Percentiles rank a stretch among this genome's conserved stretches.
Conservation (phyloP, 257 asterid genomes). For the Petrea volubilis region DNA sequence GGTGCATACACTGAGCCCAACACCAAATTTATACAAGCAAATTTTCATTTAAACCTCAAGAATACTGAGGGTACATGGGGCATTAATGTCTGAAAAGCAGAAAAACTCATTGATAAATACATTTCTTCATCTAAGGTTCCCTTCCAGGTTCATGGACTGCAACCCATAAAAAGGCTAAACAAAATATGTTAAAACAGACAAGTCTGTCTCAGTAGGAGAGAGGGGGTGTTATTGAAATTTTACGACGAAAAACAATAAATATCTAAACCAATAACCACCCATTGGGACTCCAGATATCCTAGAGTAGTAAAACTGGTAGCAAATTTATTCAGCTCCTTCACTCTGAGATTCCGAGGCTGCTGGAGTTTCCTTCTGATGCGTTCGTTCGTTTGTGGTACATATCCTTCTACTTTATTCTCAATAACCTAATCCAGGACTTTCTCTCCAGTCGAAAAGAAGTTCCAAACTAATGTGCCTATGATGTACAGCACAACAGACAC, state of each 20-base stretch:
- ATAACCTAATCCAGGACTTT: constrained; percentile 62
- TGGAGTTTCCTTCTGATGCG: not conserved
- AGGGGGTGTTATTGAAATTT: not conserved
- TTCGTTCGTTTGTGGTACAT: not conserved
- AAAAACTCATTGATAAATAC: not conserved
- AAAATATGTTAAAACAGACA: not conserved
- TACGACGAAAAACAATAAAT: too few species aligned
- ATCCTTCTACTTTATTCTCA: not conserved
- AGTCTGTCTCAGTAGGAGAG: not conserved
- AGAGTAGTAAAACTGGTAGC: not conserved
- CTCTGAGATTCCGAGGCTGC: constrained; percentile 1
- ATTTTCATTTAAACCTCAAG: too few species aligned
- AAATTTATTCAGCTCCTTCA: constrained; percentile 19
- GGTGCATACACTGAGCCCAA: too few species aligned
- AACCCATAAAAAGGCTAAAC: constrained; percentile 4
- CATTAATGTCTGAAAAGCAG: not conserved
- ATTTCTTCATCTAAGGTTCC: not conserved
- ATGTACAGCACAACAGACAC: constrained; percentile 78
- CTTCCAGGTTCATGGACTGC: not conserved
- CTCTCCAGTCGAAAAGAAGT: constrained; percentile 82
- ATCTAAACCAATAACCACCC: not conserved
- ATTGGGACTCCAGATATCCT: constrained; percentile 4
- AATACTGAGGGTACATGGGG: not conserved
- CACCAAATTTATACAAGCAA: too few species aligned
- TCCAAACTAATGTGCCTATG: constrained; percentile 89